Conservation (phyloP, 2,329 filamentous ascomycete species). For the Colletotrichum eremochloae region DNA sequence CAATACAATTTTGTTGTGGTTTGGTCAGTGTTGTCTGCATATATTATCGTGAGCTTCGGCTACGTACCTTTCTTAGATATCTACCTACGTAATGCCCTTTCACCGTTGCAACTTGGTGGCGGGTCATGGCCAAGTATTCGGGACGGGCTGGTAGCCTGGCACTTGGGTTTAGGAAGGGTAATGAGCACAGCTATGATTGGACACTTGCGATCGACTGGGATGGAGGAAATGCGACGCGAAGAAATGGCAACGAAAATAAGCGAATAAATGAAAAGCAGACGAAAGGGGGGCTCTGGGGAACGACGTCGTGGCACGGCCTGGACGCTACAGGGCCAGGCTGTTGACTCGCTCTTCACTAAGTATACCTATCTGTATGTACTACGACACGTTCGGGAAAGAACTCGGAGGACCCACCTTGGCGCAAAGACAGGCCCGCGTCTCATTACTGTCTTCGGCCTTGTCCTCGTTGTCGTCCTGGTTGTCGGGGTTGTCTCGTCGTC, state of each 20-base stretch:
- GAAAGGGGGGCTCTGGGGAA: background rate
- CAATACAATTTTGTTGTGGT: background rate
- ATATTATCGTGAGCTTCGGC: constrained; percentile 10
- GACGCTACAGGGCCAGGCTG: constrained; percentile 25
- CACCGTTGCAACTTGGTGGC: background rate
- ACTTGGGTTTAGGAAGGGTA: background rate
- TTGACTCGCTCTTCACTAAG: constrained; percentile 34
- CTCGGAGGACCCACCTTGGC: constrained; percentile 12
- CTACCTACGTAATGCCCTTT: background rate
- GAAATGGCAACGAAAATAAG: constrained; percentile 26
- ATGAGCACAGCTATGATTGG: constrained; percentile 25
- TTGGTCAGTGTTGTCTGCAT: background rate
- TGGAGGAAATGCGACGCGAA: background rate
- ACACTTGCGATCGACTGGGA: constrained; percentile 5
- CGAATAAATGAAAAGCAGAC: constrained; percentile 1
- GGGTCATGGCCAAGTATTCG: constrained; percentile 18
- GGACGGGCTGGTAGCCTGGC: constrained; percentile 14
- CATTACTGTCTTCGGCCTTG: background rate
- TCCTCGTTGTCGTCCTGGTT: background rate
- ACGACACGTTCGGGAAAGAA: constrained; percentile 12
- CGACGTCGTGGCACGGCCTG: constrained; percentile 19
- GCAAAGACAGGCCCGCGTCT: constrained; percentile 1
- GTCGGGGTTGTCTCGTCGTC: constrained; percentile 24
- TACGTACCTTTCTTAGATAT: background rate
- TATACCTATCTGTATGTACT: too few relatives aligned